Evolutionary conservation across 1,284 basidiomycete species (phyloP), one percentile per base, ranked within the genome.

Genomic region (Sparassis latifolia): DNA sequence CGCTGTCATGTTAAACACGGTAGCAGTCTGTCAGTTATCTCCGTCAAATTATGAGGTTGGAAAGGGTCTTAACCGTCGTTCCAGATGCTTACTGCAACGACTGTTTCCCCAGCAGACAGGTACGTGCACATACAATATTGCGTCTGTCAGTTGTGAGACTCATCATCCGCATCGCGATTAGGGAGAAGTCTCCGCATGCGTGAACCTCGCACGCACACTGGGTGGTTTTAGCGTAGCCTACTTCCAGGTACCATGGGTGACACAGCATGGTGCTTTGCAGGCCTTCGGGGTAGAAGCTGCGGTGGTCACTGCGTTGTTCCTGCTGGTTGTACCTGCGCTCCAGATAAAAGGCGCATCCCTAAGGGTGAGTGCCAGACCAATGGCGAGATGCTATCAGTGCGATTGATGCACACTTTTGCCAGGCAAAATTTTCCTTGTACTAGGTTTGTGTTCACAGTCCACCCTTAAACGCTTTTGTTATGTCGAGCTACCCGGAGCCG

Each of bases 221-320:
- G 79, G 79, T 40, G 82, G 79, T 0, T 84, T 84, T 61, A 75
- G 73, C 41, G 79, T 86, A 2, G 78, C 82, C 0, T 84, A 77
- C 62, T 84, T 79, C 66, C 81, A 84, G 60, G 74, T 81, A 2
- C 72, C 75, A 12, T 84, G 80, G 81, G 77, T 80, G 7, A 63
- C 63, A 37, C 75, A 72, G 54, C 61, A 76, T 41, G 81, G 81
- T 31, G 78, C 79, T 3, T 59, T 81, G 31, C 76, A 79, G 58
- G 76, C 77, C 5, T 79, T 82, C 57, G 81, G 80, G 2, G 71
- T 72, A 47, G 80, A 84, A 59, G 79, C 78, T 31, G 80, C 79
- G 67, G 74, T 82, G 41, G 77, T 79, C 5, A 66, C 68, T 0
- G 80, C 66, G 0, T 58, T 80, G 9, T 81, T 80, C 63, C 40